Evolutionary conservation across 1,284 basidiomycete genomes (phyloP), one percentile per base, ranked within the genome.

Genomic region (Laetiporus sulphureus): DNA sequence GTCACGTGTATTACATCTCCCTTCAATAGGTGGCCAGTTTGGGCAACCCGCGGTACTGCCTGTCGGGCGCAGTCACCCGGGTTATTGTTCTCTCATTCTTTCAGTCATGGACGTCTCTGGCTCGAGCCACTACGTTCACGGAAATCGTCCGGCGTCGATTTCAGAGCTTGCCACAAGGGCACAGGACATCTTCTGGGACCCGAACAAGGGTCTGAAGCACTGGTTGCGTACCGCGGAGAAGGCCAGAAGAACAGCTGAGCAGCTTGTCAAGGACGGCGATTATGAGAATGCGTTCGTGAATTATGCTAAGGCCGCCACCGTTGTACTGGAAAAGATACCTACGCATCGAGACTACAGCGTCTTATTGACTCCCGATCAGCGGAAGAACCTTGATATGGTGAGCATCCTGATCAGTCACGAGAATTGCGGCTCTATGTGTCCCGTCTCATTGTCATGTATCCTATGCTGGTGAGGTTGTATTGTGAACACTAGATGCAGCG

Each of bases 261-360:
- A 59, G 23, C 62, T 60, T 40, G 56, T 60, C 1, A 62, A 66
- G 18, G 56, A 61, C n/a, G 67, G 67, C 1, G 72, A 82, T 52
- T 63, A 74, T 25, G 78, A 82, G 54, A 62, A 56, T 38, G 77
- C 75, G 1, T 82, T 81, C 54, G 64, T 82, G 6, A 64, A 72
- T 45, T 73, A 71, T 46, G 80, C 79, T 4, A 70, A 67, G 50
- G 77, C 79, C 12, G 78, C 79, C 3, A 79, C 77, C 2, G 66
- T 83, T 32, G 77, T 81, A 5, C 67, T 81, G 7, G 78, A 83
- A 59, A 75, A 72, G 52, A 57, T 83, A 21, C 79, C 77, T 6
- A 59, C 60, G 4, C 80, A 83, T 56, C 61, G 62, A 29, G 75
- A 79, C 42, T 80, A 76, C 52, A 52, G 64, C 19, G 61, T 55